Evolutionary conservation across 1,284 basidiomycete genomes (phyloP), one percentile per base, ranked within the genome.

Genomic region (Heterobasidion occidentale): DNA sequence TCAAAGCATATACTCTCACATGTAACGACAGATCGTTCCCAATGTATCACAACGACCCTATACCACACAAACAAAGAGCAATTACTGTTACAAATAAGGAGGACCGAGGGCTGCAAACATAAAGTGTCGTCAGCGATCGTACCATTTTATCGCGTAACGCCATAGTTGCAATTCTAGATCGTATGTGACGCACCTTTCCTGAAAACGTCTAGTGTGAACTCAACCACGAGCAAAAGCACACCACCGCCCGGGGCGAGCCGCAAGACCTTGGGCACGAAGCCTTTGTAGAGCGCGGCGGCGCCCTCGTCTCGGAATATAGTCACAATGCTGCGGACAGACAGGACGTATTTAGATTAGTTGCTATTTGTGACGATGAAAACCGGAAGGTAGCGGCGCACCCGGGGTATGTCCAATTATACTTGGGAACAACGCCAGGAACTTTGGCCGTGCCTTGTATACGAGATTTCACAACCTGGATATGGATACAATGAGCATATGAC

Each of bases 331-430:
- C 19, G 48, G 12, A n/a, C 42, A 45, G 35, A 7, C 19, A 47
- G 2, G 17, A 20, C 19, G 17, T 14, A 20, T 46, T 33, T 46
- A 27, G 50, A n/a, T 46, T 27, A 15, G 33, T 33, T 20, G 48
- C 15, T 50, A 34, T 14, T 17, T 14, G 42, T 14, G 42, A 45
- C 12, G 12, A 45, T 14, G 42, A 45, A 45, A 15, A 49, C 19
- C 8, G 53, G 35, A 38, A 27, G 47, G 53, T 17, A 38, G 34
- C 3, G 35, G 62, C 72, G 57, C 65, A 77, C 65, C 88, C 89
- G 58, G 92, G 91, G 70, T 94, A 94, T 53, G 94, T 92, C 86
- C 95, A 96, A 73, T 93, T 92, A 74, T 94, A 95, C 69, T 94
- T 95, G 35, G 89, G 89, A 7, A 71, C 72, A 17, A 84, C 81